Evolutionary conservation across 1,284 basidiomycete species (phyloP).

Genomic region (Sparassis latifolia): DNA sequence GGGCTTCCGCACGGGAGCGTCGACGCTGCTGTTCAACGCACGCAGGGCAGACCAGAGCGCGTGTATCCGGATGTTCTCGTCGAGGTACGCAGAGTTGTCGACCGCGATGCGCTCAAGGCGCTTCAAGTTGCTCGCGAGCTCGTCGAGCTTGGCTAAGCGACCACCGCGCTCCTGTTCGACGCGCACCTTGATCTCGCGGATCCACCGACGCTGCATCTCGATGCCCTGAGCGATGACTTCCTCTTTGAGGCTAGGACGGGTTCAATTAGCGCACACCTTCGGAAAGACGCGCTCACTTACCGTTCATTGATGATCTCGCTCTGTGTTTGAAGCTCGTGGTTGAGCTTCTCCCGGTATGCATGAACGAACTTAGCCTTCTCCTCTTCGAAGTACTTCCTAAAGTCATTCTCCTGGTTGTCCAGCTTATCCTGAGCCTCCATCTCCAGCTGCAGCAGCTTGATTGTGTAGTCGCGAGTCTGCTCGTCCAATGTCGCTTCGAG

Average conservation of each 20-base stretch:
- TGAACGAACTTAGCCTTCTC: conserved; percentile 74
- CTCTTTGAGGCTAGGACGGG: conserved; percentile 70
- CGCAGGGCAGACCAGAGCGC: conserved; percentile 74
- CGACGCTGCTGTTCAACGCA: conserved; percentile 48
- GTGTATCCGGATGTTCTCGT: conserved; percentile 86
- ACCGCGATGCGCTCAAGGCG: conserved; percentile 86
- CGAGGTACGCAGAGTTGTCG: conserved; percentile 85
- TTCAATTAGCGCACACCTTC: background rate
- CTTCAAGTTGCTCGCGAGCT: conserved; percentile 87
- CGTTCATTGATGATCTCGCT: conserved; percentile 92
- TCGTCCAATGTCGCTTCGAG: conserved; percentile 80
- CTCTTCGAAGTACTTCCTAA: conserved; percentile 77
- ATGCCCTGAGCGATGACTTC: conserved; percentile 96
- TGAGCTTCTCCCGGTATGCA: conserved; percentile 82
- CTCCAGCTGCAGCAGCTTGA: conserved; percentile 79
- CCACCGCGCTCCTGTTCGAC: conserved; percentile 97
- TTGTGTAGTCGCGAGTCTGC: conserved; percentile 80
- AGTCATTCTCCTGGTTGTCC: conserved; percentile 81
- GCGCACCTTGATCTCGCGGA: conserved; percentile 90
- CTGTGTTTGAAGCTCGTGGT: conserved; percentile 83
- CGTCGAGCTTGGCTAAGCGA: conserved; percentile 90
- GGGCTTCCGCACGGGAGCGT: conserved; percentile 58
- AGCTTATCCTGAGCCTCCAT: conserved; percentile 81
- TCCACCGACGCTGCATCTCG: conserved; percentile 95
- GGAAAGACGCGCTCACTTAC: conserved; percentile 34